Evolutionary conservation across 2,329 filamentous ascomycete species (phyloP), one percentile per base, ranked within the genome.

Genomic region (Hypoxylon sp.): DNA sequence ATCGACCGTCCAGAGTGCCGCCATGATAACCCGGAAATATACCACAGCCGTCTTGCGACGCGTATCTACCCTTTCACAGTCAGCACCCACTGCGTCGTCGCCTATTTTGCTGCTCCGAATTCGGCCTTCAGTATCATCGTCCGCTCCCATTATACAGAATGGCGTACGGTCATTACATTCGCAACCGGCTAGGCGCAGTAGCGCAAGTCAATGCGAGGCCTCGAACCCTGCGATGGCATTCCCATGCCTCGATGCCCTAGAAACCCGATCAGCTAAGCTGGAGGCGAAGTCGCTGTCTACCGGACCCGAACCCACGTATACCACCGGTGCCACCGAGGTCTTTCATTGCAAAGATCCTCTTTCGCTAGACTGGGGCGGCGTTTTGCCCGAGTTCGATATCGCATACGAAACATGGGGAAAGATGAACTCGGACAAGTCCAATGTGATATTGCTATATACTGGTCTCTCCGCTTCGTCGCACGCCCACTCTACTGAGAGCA

Each of bases 401-500:
- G 95, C 95, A 29, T 98, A 97, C 80, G 95, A 98, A 80, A 91
- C 93, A 0, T 98, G 95, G 95, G 95, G 95, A 2, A 82, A 83
- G 35, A 83, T 97, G 78, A 97, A 97, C 76, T 82, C 85, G 17
- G 90, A 94, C 80, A 92, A 88, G 80, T 93, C 89, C 77, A 99
- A 99, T 79, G 94, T 91, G 3, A 96, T 99, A 68, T 86, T 99
- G 7, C 83, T 99, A 1, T 94, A 98, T 79, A 99, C 96, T 0
- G 96, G 96, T 7, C 86, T 99, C 4, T 98, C 94, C 0, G 96
- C 96, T n/a, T 98, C 94, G 6, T 98, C 94, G 63, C 96, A 99
- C 81, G 96, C 96, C 1, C 94, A 94, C 77, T 98, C 94, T 64
- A 98, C 95, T n/a, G 86, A 88, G 57, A 83, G 85, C 8, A 99